phyloP scores from a whole-genome alignment of 2,329 filamentous ascomycete genomes.

The Rhytidhysteron rufulum region DNA sequence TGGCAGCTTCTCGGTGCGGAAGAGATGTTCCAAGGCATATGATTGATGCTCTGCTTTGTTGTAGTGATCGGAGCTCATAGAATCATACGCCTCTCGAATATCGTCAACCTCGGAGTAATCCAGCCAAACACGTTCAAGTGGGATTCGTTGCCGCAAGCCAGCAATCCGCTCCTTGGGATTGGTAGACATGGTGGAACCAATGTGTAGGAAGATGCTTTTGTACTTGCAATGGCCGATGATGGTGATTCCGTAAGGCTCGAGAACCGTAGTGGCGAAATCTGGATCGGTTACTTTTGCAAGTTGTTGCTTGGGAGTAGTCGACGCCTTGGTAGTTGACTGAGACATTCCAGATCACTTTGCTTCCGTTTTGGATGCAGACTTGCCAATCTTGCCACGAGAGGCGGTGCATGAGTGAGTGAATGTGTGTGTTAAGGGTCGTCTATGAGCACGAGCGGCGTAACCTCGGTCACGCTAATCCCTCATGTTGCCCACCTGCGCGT shows the following conservation, averaged over 20 bases:
- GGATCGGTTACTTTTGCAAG: conserved; percentile 3
- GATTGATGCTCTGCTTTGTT: not conserved
- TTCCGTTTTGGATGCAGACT: too few relatives aligned
- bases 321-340: too few relatives aligned
- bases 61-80: not conserved
- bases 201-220: not conserved
- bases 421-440: too few relatives aligned
- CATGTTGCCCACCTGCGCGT: too few relatives aligned
- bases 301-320: too few relatives aligned
- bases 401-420: too few relatives aligned
- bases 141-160: not conserved
- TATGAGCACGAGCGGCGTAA: too few relatives aligned
- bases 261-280: conserved; percentile 1
- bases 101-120: not conserved
- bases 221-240: conserved; percentile 1
- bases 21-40: not conserved
- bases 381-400: too few relatives aligned
- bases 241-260: conserved; percentile 2
- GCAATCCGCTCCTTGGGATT: not conserved
- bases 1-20: not conserved
- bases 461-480: too few relatives aligned
- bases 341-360: too few relatives aligned
- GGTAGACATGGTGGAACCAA: not conserved
- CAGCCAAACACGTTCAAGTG: not conserved
- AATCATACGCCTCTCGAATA: not conserved